Percentiles rank a stretch among this genome's conserved stretches.
Conservation (phyloP, 2,329 filamentous ascomycete species). For the Xylaria sp. region DNA sequence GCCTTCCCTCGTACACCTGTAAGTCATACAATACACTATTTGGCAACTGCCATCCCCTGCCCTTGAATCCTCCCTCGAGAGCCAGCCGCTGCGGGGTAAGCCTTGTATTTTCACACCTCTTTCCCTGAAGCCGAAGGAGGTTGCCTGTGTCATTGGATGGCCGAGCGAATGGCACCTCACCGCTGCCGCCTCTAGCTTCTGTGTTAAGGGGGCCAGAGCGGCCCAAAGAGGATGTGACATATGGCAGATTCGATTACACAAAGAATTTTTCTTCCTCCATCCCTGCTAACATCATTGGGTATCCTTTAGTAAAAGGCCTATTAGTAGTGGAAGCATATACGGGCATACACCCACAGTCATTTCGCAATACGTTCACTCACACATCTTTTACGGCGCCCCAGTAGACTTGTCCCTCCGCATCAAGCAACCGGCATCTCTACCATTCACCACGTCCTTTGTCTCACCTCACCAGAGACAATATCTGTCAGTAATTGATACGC, state of each 20-base stretch:
- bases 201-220: slow-evolving; percentile 3
- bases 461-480: neutral
- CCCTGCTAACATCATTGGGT: neutral
- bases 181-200: slow-evolving; percentile 14
- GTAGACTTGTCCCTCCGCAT: neutral
- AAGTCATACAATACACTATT: too few relatives aligned
- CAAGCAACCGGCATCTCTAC: neutral
- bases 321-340: neutral
- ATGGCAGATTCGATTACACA: slow-evolving; percentile 25
- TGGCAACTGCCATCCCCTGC: neutral
- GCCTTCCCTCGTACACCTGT: neutral
- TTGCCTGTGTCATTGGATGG: slow-evolving; percentile 7
- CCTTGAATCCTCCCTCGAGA: neutral
- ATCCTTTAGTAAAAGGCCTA: neutral
- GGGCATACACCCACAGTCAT: neutral
- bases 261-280: slow-evolving; percentile 5
- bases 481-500: neutral
- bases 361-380: neutral
- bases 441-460: neutral
- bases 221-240: slow-evolving; percentile 26
- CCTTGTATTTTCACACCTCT: neutral
- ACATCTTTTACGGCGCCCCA: too few relatives aligned
- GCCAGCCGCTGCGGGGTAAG: neutral
- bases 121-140: neutral
- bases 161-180: slow-evolving; percentile 18